These are phyloP conservation scores for Falciphora oryzae DNA, from an alignment of 2,329 filamentous ascomycete genomes.

Conservation along the genomic window DNA sequence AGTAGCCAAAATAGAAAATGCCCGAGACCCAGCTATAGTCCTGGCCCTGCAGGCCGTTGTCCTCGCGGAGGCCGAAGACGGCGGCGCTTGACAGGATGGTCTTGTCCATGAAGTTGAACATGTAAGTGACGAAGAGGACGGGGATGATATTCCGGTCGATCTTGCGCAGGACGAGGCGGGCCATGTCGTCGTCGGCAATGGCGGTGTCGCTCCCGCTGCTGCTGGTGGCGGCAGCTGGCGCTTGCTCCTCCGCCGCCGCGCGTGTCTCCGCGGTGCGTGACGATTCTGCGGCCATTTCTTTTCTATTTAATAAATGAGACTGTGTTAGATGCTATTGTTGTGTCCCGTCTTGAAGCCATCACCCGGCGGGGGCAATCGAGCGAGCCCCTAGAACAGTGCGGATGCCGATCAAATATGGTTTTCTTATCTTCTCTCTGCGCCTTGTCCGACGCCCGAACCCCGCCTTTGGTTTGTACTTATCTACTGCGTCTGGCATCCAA, in stretches of 20 bases:
- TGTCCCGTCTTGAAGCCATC: background rate
- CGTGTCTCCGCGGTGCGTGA: background rate
- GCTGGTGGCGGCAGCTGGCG: background rate
- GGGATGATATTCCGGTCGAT: slow-evolving; percentile 52
- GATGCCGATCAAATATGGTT: too few relatives aligned
- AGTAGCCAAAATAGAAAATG: slow-evolving; percentile 39
- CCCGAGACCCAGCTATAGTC: slow-evolving; percentile 41
- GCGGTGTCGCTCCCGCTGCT: background rate
- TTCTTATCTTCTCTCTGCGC: too few relatives aligned
- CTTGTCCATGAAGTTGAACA: slow-evolving; percentile 59
- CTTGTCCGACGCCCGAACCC: too few relatives aligned
- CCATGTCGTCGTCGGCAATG: slow-evolving; percentile 15
- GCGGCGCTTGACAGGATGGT: slow-evolving; percentile 49
- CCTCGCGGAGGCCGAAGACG: slow-evolving; percentile 49
- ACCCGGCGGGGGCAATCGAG: too few relatives aligned
- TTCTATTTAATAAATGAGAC: background rate
- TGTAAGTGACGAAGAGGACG: slow-evolving; percentile 51
- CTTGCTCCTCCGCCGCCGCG: background rate
- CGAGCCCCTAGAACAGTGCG: too few relatives aligned
- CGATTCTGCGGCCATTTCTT: background rate
- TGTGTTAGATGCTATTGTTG: background rate
- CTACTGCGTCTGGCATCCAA: too few relatives aligned
- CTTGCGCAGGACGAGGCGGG: slow-evolving; percentile 40
- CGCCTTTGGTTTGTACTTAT: too few relatives aligned
- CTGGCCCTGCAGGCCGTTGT: slow-evolving; percentile 36